A percentile compares a stretch with the other conserved stretches of the same genome.
Conservation (phyloP, 2,329 filamentous ascomycete genomes). For the Pestalotiopsis fici region DNA sequence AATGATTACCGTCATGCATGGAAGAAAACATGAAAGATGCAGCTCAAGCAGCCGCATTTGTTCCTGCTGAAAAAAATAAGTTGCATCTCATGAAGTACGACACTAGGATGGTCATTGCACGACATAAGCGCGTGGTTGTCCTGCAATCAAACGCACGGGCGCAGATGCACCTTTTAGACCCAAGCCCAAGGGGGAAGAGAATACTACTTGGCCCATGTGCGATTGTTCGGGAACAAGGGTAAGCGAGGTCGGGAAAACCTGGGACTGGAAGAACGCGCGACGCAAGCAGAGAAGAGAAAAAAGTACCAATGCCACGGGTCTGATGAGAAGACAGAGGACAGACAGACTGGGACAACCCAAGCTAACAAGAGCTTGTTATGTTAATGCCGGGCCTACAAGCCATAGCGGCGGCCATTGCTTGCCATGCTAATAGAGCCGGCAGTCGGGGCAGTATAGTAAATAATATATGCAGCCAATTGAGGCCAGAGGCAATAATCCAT, state of each 20-base stretch:
- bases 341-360: not conserved
- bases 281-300: not conserved
- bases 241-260: not conserved
- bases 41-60: not conserved
- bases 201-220: not conserved
- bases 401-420: not conserved
- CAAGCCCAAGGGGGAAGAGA: not conserved
- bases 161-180: not conserved
- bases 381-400: not conserved
- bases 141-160: not conserved
- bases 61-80: not conserved
- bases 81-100: not conserved
- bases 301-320: not conserved
- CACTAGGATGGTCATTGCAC: not conserved
- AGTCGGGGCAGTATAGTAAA: not conserved
- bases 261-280: not conserved
- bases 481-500: too few species aligned
- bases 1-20: too few species aligned
- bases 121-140: not conserved
- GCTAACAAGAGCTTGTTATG: not conserved
- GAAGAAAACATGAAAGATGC: not conserved
- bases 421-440: not conserved
- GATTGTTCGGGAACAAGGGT: not conserved
- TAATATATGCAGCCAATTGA: not conserved
- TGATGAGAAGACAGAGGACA: not conserved